Evolutionary conservation across 306 rosid genomes (phyloP).

Genomic region (Fragaria nilgerrensis): DNA sequence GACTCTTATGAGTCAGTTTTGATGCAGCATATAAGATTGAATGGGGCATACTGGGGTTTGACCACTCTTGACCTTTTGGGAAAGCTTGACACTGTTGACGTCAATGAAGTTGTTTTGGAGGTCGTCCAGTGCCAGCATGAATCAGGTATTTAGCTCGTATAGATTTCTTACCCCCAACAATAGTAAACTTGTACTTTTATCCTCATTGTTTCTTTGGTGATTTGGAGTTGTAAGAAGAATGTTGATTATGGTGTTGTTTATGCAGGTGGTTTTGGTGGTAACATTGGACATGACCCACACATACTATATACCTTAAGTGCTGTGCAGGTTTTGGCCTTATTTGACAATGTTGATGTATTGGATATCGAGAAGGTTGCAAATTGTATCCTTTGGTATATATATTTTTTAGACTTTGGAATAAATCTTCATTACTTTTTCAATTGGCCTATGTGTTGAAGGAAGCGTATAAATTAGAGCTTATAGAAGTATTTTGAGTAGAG

Average conservation of each 20-base stretch:
- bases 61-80: conserved; percentile 72
- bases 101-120: conserved; percentile 72
- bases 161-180: background rate
- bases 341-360: conserved; percentile 58
- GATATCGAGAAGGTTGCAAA: conserved; percentile 65
- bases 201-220: background rate
- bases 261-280: conserved; percentile 89
- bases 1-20: conserved; percentile 73
- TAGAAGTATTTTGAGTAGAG: background rate
- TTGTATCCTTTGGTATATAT: conserved; percentile 66
- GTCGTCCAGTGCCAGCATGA: conserved; percentile 71
- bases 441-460: background rate
- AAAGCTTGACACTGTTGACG: conserved; percentile 63
- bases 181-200: background rate
- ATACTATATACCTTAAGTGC: conserved; percentile 79
- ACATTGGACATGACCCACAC: conserved; percentile 82
- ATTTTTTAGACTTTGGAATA: conserved; percentile 15
- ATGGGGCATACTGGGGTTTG: conserved; percentile 92
- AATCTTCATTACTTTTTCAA: background rate
- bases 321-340: conserved; percentile 77
- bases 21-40: conserved; percentile 90
- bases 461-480: background rate
- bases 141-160: conserved; percentile 45
- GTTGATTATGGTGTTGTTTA: background rate
- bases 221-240: background rate